A percentile compares a stretch with the other conserved stretches of the same genome.
Evolutionary conservation across 1,139 yeast genomes (phyloP).

Genomic region (Yamadazyma atmosphaerica): DNA sequence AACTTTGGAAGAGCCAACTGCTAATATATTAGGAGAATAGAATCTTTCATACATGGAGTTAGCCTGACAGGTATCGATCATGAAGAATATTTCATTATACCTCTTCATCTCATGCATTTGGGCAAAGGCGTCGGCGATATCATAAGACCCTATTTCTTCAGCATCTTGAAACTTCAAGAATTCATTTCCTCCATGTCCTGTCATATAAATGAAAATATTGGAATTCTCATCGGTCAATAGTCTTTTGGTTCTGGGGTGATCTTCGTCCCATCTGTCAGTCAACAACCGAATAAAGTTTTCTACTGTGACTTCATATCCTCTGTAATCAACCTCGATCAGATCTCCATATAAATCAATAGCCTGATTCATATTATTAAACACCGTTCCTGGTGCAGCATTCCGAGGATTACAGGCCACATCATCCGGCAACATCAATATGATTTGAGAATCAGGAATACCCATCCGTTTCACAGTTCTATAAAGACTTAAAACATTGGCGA

Average conservation of each 20-base stretch:
- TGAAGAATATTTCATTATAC: conserved; percentile 91
- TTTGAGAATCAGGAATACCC: conserved; percentile 97
- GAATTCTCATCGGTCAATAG: conserved; percentile 90
- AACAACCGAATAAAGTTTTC: conserved; percentile 87
- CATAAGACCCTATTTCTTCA: conserved; percentile 94
- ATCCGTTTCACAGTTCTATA: conserved; percentile 92
- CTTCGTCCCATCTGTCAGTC: conserved; percentile 94
- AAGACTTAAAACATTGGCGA: conserved; percentile 94
- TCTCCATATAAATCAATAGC: conserved; percentile 95
- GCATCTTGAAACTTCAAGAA: conserved; percentile 97
- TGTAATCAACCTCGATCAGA: conserved; percentile 90
- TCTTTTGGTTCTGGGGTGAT: conserved; percentile 90
- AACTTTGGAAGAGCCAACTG: conserved; percentile 89
- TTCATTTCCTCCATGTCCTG: conserved; percentile 99
- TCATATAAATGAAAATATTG: conserved; percentile 89
- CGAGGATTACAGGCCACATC: conserved; percentile 97
- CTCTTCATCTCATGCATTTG: conserved; percentile 97
- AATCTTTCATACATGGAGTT: conserved; percentile 94
- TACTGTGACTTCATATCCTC: conserved; percentile 98
- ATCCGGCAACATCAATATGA: conserved; percentile 92
- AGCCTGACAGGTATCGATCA: conserved; percentile 99
- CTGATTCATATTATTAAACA: conserved; percentile 90
- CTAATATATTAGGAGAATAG: conserved; percentile 88
- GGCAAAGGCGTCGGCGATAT: conserved; percentile 94
- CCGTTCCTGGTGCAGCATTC: conserved; percentile 94